These are phyloP conservation scores for Candida freyschussii DNA, from an alignment of 1,139 yeast species.

Conservation along the genomic window DNA sequence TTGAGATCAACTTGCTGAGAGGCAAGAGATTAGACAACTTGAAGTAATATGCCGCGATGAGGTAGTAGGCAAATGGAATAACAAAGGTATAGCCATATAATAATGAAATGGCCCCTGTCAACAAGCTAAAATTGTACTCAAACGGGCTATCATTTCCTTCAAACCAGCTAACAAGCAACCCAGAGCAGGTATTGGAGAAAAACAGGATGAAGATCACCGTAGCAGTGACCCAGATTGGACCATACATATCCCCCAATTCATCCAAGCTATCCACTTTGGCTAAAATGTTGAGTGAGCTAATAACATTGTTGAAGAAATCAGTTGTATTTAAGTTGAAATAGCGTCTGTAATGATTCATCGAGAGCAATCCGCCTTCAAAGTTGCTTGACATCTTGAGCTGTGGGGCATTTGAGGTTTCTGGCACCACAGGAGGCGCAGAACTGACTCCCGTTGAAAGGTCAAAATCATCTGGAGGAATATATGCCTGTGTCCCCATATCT, in stretches of 20 bases:
- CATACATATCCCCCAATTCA: conserved; percentile 55
- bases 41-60: conserved; percentile 38
- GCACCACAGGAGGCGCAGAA: not conserved
- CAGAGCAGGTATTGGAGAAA: conserved; percentile 58
- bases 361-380: conserved; percentile 24
- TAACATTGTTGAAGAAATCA: conserved; percentile 27
- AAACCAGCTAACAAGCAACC: conserved; percentile 26
- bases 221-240: conserved; percentile 82
- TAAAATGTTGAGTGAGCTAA: conserved; percentile 12
- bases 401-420: conserved; percentile 2
- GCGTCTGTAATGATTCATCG: conserved; percentile 26
- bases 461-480: conserved; percentile 29
- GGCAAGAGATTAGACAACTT: conserved; percentile 20
- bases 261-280: conserved; percentile 17
- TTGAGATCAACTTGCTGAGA: conserved; percentile 37
- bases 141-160: conserved; percentile 37
- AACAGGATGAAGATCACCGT: conserved; percentile 69
- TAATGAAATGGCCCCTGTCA: conserved; percentile 60
- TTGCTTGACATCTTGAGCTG: conserved; percentile 13
- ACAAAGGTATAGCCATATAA: conserved; percentile 70
- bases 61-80: conserved; percentile 53
- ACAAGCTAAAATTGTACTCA: conserved; percentile 55
- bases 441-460: conserved; percentile 10
- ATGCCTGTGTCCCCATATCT: conserved; percentile 29
- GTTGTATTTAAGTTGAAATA: conserved; percentile 24